phyloP scores from a whole-genome alignment of 2,329 filamentous ascomycete genomes.

The Fusarium kyushuense region DNA sequence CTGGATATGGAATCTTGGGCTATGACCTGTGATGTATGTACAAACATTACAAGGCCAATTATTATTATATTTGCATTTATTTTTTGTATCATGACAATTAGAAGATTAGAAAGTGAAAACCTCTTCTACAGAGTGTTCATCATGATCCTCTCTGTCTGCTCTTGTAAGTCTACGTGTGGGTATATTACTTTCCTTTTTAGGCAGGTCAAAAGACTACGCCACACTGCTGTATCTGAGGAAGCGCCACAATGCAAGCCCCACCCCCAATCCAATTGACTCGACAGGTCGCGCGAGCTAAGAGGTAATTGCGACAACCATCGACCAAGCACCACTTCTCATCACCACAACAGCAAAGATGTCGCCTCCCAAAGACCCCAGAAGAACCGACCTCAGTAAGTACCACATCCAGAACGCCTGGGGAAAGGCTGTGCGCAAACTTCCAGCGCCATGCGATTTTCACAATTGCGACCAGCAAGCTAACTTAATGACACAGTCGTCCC shows the following conservation, averaged over 20 bases:
- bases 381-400: conserved; percentile 58
- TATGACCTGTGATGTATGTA: conserved; percentile 19
- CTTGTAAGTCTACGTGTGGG: neutral
- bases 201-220: conserved; percentile 27
- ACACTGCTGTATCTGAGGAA: conserved; percentile 25
- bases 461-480: conserved; percentile 24
- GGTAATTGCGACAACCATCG: conserved; percentile 41
- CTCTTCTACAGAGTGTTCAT: neutral
- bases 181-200: conserved; percentile 29
- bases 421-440: neutral
- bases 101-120: neutral
- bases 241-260: conserved; percentile 33
- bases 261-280: conserved; percentile 5
- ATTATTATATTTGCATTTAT: neutral
- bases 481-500: conserved; percentile 77
- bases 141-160: neutral
- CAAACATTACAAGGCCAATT: conserved; percentile 3
- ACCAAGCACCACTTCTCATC: conserved; percentile 27
- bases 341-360: conserved; percentile 52
- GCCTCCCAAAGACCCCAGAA: conserved; percentile 59
- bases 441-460: conserved; percentile 6
- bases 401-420: neutral
- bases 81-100: neutral
- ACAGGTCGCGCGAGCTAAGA: conserved; percentile 37
- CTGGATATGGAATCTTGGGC: conserved; percentile 11